phyloP scores from a whole-genome alignment of 148 eudicot genomes.

The Tetragonia tetragonoides region DNA sequence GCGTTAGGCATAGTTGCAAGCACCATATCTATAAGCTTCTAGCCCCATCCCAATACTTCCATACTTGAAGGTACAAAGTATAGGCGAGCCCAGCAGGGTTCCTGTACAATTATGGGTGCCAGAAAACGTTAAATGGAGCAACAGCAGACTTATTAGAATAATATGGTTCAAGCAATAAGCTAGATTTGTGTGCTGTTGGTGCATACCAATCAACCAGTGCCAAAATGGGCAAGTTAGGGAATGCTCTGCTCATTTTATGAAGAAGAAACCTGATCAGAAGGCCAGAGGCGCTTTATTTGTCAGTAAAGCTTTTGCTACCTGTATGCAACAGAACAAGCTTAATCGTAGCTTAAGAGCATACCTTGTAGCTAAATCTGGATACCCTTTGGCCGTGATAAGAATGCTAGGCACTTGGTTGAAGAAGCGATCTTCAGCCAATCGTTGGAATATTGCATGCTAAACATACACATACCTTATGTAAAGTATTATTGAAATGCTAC shows the following conservation, averaged over 20 bases:
- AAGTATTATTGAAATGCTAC: conserved; percentile 4
- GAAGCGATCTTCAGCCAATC: conserved; percentile 84
- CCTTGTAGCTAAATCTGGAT: conserved; percentile 97
- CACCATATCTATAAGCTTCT: conserved; percentile 95
- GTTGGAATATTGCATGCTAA: conserved; percentile 97
- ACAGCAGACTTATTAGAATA: background rate
- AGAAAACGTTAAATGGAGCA: background rate
- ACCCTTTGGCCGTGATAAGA: conserved; percentile 95
- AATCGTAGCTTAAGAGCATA: conserved; percentile 15
- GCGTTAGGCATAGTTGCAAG: background rate
- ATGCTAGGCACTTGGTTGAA: conserved; percentile 93
- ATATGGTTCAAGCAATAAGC: background rate
- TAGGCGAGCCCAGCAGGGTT: conserved; percentile 95
- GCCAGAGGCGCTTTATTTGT: background rate
- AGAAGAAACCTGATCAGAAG: conserved; percentile 73
- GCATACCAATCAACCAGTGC: conserved; percentile 94
- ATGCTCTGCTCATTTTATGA: conserved; percentile 68
- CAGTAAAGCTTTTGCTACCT: background rate
- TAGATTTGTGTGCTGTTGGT: background rate
- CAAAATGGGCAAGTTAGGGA: conserved; percentile 73
- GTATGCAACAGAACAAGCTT: background rate
- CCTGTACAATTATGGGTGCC: conserved; percentile 37
- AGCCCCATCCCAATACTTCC: conserved; percentile 98
- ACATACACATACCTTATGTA: background rate
- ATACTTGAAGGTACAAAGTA: conserved; percentile 84